Conservation (phyloP, 306 rosid species). For the Medicago arabica region DNA sequence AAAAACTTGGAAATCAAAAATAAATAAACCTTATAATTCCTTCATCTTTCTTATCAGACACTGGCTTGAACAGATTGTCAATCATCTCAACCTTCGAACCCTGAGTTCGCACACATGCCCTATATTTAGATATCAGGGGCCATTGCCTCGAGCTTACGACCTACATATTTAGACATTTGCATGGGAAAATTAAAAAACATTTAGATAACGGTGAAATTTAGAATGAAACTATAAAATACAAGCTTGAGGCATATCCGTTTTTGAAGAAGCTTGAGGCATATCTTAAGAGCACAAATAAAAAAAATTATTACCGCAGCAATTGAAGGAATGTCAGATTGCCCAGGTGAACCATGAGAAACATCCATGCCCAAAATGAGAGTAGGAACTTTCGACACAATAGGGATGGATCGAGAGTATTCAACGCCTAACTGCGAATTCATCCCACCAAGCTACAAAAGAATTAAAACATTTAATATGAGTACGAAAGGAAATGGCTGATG, state of each 20-base stretch:
- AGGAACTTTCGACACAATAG: slow-evolving; percentile 76
- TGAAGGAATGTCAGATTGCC: slow-evolving; percentile 87
- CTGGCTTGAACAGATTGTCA: slow-evolving; percentile 73
- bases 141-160: slow-evolving; percentile 91
- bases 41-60: slow-evolving; percentile 71
- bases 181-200: not conserved
- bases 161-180: slow-evolving; percentile 45
- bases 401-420: slow-evolving; percentile 71
- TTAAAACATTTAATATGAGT: not conserved
- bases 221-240: not conserved
- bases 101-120: slow-evolving; percentile 88
- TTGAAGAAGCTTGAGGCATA: not conserved
- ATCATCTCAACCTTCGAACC: slow-evolving; percentile 91
- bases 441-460: slow-evolving; percentile 83
- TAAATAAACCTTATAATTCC: slow-evolving; percentile 79
- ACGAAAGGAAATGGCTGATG: not conserved
- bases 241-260: not conserved
- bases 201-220: not conserved
- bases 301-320: slow-evolving; percentile 74
- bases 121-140: slow-evolving; percentile 88
- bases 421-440: slow-evolving; percentile 74
- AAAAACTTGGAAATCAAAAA: not conserved
- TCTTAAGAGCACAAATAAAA: not conserved
- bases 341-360: slow-evolving; percentile 95
- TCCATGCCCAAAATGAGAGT: slow-evolving; percentile 95